Percentiles rank a stretch among this genome's conserved stretches.
Conservation (phyloP, 2,329 filamentous ascomycete species). For the Aspergillus hiratsukae region DNA sequence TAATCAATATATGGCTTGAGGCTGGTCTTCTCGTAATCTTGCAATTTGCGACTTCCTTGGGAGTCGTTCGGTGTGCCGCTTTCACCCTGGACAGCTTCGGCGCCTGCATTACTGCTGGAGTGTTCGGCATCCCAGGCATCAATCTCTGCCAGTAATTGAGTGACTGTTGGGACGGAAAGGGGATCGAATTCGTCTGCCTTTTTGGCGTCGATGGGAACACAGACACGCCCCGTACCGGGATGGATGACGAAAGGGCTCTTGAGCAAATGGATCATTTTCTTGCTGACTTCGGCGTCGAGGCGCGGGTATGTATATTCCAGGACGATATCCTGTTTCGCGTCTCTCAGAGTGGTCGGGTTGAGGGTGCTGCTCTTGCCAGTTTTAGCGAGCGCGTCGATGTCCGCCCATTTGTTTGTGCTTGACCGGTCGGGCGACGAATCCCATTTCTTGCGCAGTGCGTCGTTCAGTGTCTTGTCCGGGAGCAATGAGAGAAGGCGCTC, state of each 20-base stretch:
- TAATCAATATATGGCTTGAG: slow-evolving; percentile 88
- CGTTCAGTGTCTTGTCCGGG: slow-evolving; percentile 71
- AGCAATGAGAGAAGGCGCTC: slow-evolving; percentile 79
- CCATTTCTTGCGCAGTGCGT: slow-evolving; percentile 86
- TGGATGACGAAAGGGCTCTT: slow-evolving; percentile 97
- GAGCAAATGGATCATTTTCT: slow-evolving; percentile 96
- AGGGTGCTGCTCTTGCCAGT: slow-evolving; percentile 67
- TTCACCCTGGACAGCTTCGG: slow-evolving; percentile 41
- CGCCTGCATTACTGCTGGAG: slow-evolving; percentile 28
- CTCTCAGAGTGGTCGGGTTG: slow-evolving; percentile 68
- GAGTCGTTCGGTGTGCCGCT: slow-evolving; percentile 27
- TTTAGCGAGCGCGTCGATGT: slow-evolving; percentile 83
- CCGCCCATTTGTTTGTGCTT: slow-evolving; percentile 82
- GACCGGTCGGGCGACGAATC: slow-evolving; percentile 72
- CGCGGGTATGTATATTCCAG: slow-evolving; percentile 97
- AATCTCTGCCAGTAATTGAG: slow-evolving; percentile 75
- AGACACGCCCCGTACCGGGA: slow-evolving; percentile 87
- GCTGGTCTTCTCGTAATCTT: slow-evolving; percentile 97
- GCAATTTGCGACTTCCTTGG: slow-evolving; percentile 47
- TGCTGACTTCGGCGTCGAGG: slow-evolving; percentile 93
- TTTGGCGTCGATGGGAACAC: slow-evolving; percentile 82
- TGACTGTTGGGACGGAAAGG: slow-evolving; percentile 81
- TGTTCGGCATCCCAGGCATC: slow-evolving; percentile 64
- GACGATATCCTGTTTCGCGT: slow-evolving; percentile 93
- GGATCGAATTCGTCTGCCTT: slow-evolving; percentile 81